Conservation (phyloP, 164 flowering plant species). For the Dillenia turbinata region DNA sequence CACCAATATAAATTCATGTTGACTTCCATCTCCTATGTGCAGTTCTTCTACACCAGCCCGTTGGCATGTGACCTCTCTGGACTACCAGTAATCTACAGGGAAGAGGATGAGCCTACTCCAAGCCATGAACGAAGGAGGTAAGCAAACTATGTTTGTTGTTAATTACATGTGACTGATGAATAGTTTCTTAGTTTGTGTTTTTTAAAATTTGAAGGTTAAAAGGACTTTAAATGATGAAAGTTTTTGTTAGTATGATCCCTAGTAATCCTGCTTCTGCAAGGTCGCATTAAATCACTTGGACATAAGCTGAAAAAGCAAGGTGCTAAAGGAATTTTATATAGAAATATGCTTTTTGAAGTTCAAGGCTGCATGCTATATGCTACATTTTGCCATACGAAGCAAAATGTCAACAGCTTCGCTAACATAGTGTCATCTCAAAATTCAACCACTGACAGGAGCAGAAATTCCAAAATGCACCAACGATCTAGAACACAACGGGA, state of each 20-base stretch:
- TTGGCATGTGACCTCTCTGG: slow-evolving; percentile 59
- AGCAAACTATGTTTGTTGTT: slow-evolving; percentile 7
- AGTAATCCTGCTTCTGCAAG: too few species aligned
- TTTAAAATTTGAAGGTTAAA: too few species aligned
- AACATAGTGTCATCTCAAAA: too few species aligned
- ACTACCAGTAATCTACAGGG: slow-evolving; percentile 43
- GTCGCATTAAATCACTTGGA: too few species aligned
- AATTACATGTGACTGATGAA: too few species aligned
- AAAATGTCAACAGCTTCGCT: background rate
- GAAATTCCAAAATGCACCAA: slow-evolving; percentile 19
- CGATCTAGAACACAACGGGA: slow-evolving; percentile 23
- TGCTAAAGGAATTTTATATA: too few species aligned
- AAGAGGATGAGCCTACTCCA: slow-evolving; percentile 34
- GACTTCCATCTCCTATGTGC: slow-evolving; percentile 11
- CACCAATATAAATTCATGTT: background rate
- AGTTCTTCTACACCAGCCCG: slow-evolving; percentile 70
- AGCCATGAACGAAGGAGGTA: slow-evolving; percentile 35
- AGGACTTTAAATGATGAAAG: too few species aligned
- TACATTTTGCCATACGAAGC: background rate
- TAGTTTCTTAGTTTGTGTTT: too few species aligned
- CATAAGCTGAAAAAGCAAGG: too few species aligned
- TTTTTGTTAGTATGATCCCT: too few species aligned
- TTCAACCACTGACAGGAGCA: slow-evolving; percentile 9
- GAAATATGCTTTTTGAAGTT: too few species aligned
- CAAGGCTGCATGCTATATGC: too few species aligned